phyloP scores from a whole-genome alignment of 106 monocot species.

The Ottelia alismoides region DNA sequence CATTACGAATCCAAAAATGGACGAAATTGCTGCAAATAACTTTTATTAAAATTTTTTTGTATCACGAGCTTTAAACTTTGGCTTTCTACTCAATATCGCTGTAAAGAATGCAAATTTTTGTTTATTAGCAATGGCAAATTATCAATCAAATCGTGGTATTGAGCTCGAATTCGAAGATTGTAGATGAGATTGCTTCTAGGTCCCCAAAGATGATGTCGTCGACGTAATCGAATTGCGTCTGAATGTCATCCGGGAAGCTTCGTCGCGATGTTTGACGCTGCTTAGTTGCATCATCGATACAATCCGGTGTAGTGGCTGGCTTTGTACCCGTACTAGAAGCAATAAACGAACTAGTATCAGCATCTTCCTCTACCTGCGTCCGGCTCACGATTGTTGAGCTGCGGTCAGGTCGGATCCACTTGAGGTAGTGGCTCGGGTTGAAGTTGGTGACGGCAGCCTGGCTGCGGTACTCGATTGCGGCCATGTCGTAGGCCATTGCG shows the following conservation, averaged over 20 bases:
- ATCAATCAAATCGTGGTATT: too few species aligned
- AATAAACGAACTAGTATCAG: too few species aligned
- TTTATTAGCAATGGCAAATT: too few species aligned
- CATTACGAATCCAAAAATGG: too few species aligned
- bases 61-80: too few species aligned
- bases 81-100: too few species aligned
- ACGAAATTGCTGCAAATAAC: too few species aligned
- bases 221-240: constrained; percentile 49
- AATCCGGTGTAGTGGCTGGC: neutral
- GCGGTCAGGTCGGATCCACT: constrained; percentile 24
- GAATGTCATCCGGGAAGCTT: constrained; percentile 53
- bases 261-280: constrained; percentile 3
- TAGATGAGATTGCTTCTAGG: constrained; percentile 24
- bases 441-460: constrained; percentile 86
- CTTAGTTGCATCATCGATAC: constrained; percentile 1
- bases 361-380: constrained; percentile 36
- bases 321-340: too few species aligned
- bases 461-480: constrained; percentile 82
- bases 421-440: constrained; percentile 60
- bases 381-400: too few species aligned
- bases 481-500: constrained; percentile 83
- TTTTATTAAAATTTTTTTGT: too few species aligned
- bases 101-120: too few species aligned
- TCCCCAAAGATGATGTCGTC: constrained; percentile 53
- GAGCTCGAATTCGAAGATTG: constrained; percentile 43